A percentile compares a stretch with the other conserved stretches of the same genome.
Evolutionary conservation across 2,329 filamentous ascomycete genomes (phyloP).

Genomic region (Exophiala sideris): DNA sequence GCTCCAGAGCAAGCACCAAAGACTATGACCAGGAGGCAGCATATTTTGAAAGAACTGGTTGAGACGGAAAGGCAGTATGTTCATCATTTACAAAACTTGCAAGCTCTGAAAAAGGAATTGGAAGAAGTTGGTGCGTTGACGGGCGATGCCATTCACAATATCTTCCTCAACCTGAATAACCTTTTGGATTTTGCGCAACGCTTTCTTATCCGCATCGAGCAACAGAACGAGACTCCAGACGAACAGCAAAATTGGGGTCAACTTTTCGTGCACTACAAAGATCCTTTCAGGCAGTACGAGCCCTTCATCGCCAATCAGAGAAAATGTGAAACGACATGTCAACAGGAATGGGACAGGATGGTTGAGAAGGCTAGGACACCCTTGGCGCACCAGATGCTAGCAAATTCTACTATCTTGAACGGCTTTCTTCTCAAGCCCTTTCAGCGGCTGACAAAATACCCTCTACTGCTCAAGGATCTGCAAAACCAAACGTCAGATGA

Average conservation of each 20-base stretch:
- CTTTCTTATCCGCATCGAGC: slow-evolving; percentile 93
- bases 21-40: slow-evolving; percentile 71
- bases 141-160: slow-evolving; percentile 86
- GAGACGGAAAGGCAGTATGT: slow-evolving; percentile 97
- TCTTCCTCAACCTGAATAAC: slow-evolving; percentile 93
- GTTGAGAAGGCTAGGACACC: slow-evolving; percentile 63
- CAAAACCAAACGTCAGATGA: slow-evolving; percentile 77
- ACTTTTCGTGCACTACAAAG: slow-evolving; percentile 81
- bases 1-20: slow-evolving; percentile 20
- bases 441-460: slow-evolving; percentile 92
- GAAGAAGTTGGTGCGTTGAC: slow-evolving; percentile 84
- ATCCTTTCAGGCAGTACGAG: slow-evolving; percentile 87
- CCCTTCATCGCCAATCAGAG: slow-evolving; percentile 97
- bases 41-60: slow-evolving; percentile 87
- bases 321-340: slow-evolving; percentile 80
- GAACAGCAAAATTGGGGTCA: slow-evolving; percentile 86
- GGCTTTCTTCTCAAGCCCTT: slow-evolving; percentile 96
- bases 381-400: slow-evolving; percentile 69
- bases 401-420: slow-evolving; percentile 81
- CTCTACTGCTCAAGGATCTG: slow-evolving; percentile 83
- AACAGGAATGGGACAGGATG: slow-evolving; percentile 83
- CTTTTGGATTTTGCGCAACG: slow-evolving; percentile 93
- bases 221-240: slow-evolving; percentile 79
- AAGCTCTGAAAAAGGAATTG: slow-evolving; percentile 84
- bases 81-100: slow-evolving; percentile 89